These are phyloP conservation scores for Coemansia sp. DNA, from an alignment of 192 early-diverging fungal genomes.

Conservation along the genomic window DNA sequence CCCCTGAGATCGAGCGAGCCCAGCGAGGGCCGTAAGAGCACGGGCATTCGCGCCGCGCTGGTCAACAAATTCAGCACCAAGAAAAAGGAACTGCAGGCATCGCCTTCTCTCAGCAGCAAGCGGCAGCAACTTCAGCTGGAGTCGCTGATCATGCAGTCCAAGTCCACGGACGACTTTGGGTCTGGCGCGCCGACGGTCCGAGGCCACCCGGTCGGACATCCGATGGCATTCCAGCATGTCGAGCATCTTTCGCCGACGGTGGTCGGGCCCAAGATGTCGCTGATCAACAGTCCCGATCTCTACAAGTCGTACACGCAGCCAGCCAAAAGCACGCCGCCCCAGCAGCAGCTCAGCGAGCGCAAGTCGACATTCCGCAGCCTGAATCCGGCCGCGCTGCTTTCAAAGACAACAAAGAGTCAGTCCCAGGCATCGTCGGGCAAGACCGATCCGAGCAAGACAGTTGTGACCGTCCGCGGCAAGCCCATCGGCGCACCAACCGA, in stretches of 20 bases:
- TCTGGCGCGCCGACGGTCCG: conserved; percentile 29
- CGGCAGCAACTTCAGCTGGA: conserved; percentile 52
- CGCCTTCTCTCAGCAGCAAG: conserved; percentile 35
- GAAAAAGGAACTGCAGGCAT: conserved; percentile 40
- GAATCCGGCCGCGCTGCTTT: conserved; percentile 40
- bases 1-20: conserved; percentile 10
- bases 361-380: conserved; percentile 38
- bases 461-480: conserved; percentile 28
- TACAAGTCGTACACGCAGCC: conserved; percentile 15
- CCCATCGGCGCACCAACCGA: conserved; percentile 36
- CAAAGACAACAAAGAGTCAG: conserved; percentile 18
- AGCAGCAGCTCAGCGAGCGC: background rate
- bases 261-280: conserved; percentile 38
- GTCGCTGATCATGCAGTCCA: conserved; percentile 38
- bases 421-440: background rate
- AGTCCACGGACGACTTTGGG: conserved; percentile 12
- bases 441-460: conserved; percentile 12
- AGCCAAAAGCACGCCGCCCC: background rate
- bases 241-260: conserved; percentile 47
- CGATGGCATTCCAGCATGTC: conserved; percentile 51
- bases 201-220: conserved; percentile 45
- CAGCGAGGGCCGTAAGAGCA: conserved; percentile 23
- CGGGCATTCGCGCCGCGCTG: conserved; percentile 38
- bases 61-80: conserved; percentile 44
- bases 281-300: conserved; percentile 30